phyloP scores from a whole-genome alignment of 805 yeast genomes.

The Kluyveromyces starmeri region DNA sequence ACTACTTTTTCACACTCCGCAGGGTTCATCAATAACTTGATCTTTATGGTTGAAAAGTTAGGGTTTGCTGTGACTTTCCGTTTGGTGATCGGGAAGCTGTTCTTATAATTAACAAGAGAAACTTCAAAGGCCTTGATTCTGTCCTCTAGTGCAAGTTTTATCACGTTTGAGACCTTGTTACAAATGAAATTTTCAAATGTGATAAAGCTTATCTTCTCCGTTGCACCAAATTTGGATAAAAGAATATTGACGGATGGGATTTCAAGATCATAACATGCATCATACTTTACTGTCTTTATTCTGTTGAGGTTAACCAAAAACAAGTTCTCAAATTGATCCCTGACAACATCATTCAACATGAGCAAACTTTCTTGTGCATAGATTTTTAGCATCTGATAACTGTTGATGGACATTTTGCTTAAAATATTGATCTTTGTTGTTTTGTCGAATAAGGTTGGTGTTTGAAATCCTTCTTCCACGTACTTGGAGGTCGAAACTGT shows the following conservation, averaged over 20 bases:
- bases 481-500: conserved; percentile 28
- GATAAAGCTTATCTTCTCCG: conserved; percentile 62
- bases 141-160: conserved; percentile 49
- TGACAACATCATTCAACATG: conserved; percentile 67
- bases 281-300: conserved; percentile 53
- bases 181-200: conserved; percentile 59
- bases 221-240: conserved; percentile 47
- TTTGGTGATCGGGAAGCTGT: conserved; percentile 32
- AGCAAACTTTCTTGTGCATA: conserved; percentile 62
- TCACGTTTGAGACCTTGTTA: conserved; percentile 49
- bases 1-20: conserved; percentile 71
- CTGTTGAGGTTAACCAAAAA: conserved; percentile 53
- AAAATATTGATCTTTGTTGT: conserved; percentile 68
- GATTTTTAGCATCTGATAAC: conserved; percentile 51
- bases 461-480: conserved; percentile 51
- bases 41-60: conserved; percentile 30
- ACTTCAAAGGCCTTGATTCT: conserved; percentile 32
- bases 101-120: conserved; percentile 24
- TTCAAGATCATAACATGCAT: conserved; percentile 42
- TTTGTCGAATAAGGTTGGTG: conserved; percentile 71
- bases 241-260: conserved; percentile 34
- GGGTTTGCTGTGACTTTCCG: conserved; percentile 40
- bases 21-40: conserved; percentile 66
- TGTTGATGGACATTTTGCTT: conserved; percentile 68
- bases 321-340: conserved; percentile 73